A percentile compares a stretch with the other conserved stretches of the same genome.
Conservation (phyloP, 148 eudicot species). For the Mesembryanthemum crystallinum region DNA sequence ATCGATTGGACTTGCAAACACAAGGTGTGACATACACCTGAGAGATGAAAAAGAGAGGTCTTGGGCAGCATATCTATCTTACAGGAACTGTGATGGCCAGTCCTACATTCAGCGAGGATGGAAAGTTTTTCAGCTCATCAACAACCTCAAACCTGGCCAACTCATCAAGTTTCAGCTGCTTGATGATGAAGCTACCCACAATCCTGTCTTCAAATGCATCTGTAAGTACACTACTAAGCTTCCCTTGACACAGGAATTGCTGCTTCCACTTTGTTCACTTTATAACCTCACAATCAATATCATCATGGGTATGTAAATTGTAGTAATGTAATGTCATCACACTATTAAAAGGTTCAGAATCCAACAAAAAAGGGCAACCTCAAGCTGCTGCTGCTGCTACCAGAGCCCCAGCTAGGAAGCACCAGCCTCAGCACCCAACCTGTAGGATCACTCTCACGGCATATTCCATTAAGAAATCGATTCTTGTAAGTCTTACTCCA, state of each 20-base stretch:
- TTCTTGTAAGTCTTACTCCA: not conserved
- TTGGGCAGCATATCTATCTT: conserved; percentile 1
- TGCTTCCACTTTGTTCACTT: too few species aligned
- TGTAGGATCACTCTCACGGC: too few species aligned
- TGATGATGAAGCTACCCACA: not conserved
- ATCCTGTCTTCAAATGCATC: conserved; percentile 17
- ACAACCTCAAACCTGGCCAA: conserved; percentile 6
- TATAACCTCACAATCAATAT: too few species aligned
- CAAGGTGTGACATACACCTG: conserved; percentile 5
- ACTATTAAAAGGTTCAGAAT: too few species aligned
- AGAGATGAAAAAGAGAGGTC: conserved; percentile 12
- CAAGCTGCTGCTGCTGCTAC: too few species aligned
- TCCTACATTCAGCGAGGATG: conserved; percentile 13
- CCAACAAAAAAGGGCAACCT: too few species aligned
- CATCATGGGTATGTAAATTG: too few species aligned
- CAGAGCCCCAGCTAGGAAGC: too few species aligned
- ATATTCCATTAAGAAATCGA: not conserved
- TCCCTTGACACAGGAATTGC: too few species aligned
- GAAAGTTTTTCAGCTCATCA: conserved; percentile 6
- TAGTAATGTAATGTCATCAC: too few species aligned
- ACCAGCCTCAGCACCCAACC: too few species aligned
- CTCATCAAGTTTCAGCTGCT: conserved; percentile 8
- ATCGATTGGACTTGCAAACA: not conserved
- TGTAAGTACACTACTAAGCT: conserved; percentile 8
- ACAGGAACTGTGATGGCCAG: conserved; percentile 11